These are phyloP conservation scores for Tephrocybe rancida DNA, from an alignment of 768 basidiomycete species.

Conservation along the genomic window DNA sequence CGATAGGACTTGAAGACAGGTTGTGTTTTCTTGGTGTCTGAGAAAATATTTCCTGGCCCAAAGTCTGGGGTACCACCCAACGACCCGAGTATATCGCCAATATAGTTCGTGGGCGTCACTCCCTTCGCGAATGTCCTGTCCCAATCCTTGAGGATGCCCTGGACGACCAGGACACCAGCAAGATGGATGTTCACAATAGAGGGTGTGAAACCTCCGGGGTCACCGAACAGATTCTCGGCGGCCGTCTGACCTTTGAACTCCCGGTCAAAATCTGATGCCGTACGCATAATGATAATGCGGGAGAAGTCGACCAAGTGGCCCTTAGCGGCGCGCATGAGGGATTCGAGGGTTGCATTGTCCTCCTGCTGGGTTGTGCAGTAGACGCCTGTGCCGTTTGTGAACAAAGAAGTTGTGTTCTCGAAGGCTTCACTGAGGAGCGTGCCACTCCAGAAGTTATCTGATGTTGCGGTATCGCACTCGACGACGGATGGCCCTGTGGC, in stretches of 20 bases:
- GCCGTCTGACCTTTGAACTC: conserved; percentile 12
- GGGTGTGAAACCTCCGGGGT: conserved; percentile 11
- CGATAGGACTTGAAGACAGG: neutral
- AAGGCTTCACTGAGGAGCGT: conserved; percentile 16
- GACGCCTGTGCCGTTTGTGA: conserved; percentile 14
- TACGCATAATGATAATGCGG: conserved; percentile 18
- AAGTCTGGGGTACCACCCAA: conserved; percentile 16
- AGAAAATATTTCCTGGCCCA: conserved; percentile 10
- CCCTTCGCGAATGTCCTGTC: conserved; percentile 6
- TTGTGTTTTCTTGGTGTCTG: neutral
- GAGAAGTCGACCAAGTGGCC: conserved; percentile 12
- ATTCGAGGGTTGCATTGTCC: conserved; percentile 15
- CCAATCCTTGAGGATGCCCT: conserved; percentile 10
- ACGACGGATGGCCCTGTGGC: conserved; percentile 10
- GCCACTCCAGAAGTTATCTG: conserved; percentile 12
- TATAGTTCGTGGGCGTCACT: conserved; percentile 12
- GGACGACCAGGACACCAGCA: conserved; percentile 13
- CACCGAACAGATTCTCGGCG: conserved; percentile 7
- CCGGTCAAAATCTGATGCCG: conserved; percentile 16
- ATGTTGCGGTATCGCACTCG: conserved; percentile 14
- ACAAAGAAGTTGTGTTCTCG: conserved; percentile 12
- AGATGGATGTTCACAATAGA: conserved; percentile 14
- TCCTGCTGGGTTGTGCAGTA: conserved; percentile 17
- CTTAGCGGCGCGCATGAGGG: conserved; percentile 11
- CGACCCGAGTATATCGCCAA: conserved; percentile 15